phyloP scores from a whole-genome alignment of 495 filamentous ascomycete species.

The Hyaloscypha hepaticicola region DNA sequence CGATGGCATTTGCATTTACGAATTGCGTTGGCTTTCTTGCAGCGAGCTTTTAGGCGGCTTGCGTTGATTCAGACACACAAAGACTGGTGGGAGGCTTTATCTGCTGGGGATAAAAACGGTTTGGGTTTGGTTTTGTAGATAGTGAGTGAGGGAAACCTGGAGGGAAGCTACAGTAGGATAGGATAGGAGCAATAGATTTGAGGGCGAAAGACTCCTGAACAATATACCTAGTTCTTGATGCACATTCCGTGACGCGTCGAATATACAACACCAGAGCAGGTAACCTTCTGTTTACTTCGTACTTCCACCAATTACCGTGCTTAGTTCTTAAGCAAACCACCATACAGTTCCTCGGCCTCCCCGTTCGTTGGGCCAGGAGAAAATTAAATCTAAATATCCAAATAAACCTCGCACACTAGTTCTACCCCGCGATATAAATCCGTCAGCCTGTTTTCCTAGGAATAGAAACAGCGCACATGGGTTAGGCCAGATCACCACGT shows the following conservation, averaged over 20 bases:
- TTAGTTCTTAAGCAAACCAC: neutral
- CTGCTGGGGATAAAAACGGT: neutral
- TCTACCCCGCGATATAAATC: too few relatives aligned
- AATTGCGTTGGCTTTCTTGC: neutral
- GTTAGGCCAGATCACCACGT: too few relatives aligned
- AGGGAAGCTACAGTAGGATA: neutral
- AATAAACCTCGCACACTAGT: too few relatives aligned
- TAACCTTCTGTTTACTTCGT: neutral
- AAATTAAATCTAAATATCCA: too few relatives aligned
- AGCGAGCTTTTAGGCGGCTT: neutral
- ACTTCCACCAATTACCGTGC: neutral
- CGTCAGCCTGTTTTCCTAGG: too few relatives aligned
- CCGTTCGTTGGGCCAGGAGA: too few relatives aligned
- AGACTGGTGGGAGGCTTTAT: neutral
- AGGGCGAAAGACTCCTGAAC: too few relatives aligned
- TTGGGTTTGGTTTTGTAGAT: slow-evolving; percentile 1
- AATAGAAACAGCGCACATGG: too few relatives aligned
- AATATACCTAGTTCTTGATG: neutral
- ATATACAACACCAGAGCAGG: neutral
- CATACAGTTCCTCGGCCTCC: too few relatives aligned
- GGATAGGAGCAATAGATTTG: neutral
- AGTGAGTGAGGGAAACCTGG: neutral
- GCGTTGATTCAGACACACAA: neutral
- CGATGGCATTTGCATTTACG: slow-evolving; percentile 10
- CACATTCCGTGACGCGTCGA: neutral